Conservation (phyloP, 768 basidiomycete species). For the Podaxis sp. region DNA sequence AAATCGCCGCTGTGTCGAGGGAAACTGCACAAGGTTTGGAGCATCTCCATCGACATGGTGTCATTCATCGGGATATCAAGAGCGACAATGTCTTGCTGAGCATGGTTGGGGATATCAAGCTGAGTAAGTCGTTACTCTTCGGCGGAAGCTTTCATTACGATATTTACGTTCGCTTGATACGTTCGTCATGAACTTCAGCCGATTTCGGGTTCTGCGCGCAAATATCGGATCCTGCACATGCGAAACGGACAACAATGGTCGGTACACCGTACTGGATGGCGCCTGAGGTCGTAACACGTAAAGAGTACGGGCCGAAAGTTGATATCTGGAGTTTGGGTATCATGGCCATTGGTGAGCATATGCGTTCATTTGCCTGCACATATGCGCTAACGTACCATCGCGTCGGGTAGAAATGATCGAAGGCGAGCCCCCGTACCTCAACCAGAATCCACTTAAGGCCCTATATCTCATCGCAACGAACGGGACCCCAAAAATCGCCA, state of each 20-base stretch:
- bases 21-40: constrained; percentile 92
- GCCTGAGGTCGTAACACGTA: constrained; percentile 94
- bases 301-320: constrained; percentile 98
- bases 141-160: no score
- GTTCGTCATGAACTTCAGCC: constrained; percentile 44
- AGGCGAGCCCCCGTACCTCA: constrained; percentile 94
- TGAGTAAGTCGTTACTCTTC: constrained; percentile 63
- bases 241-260: constrained; percentile 97
- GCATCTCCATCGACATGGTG: constrained; percentile 93
- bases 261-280: constrained; percentile 99
- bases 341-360: constrained; percentile 81
- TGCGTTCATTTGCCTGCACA: not conserved
- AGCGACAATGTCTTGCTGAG: constrained; percentile 94
- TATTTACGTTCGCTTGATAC: constrained; percentile 8
- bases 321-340: constrained; percentile 97
- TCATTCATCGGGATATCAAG: constrained; percentile 99
- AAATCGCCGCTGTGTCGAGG: constrained; percentile 94
- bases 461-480: constrained; percentile 98
- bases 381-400: constrained; percentile 9
- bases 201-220: constrained; percentile 99
- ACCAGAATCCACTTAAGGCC: constrained; percentile 95
- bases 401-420: constrained; percentile 88
- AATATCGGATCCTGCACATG: constrained; percentile 83
- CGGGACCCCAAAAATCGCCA: constrained; percentile 94
- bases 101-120: constrained; percentile 94